Percentiles rank a stretch among this genome's conserved stretches.
Conservation (phyloP, 2,329 filamentous ascomycete species). For the Sclerotiophoma versabilis region DNA sequence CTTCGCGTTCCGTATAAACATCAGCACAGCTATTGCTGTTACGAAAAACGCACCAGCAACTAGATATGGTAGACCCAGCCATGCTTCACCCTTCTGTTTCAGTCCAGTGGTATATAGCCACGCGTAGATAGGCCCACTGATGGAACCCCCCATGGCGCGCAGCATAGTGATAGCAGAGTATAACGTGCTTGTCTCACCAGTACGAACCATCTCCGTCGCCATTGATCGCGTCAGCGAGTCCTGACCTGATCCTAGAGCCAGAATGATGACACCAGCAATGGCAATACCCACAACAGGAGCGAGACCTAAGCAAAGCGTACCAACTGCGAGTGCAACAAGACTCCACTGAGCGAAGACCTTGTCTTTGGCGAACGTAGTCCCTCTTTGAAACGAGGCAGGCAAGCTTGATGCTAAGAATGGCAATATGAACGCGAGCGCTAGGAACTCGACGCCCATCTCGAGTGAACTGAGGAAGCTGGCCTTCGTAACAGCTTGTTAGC, state of each 20-base stretch:
- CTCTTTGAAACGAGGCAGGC: background rate
- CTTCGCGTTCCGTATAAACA: background rate
- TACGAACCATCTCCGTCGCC: slow-evolving; percentile 26
- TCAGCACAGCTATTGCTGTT: slow-evolving; percentile 5
- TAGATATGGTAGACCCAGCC: slow-evolving; percentile 22
- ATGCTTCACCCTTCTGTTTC: background rate
- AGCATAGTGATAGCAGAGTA: slow-evolving; percentile 33
- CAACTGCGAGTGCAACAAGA: slow-evolving; percentile 17
- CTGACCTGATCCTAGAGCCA: slow-evolving; percentile 27
- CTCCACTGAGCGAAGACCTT: slow-evolving; percentile 17
- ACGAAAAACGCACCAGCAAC: slow-evolving; percentile 19
- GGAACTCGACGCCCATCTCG: slow-evolving; percentile 27
- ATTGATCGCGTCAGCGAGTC: slow-evolving; percentile 28
- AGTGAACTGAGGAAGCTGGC: slow-evolving; percentile 27
- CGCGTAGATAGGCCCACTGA: slow-evolving; percentile 29
- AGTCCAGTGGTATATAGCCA: slow-evolving; percentile 22
- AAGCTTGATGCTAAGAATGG: slow-evolving; percentile 17
- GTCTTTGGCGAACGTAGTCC: slow-evolving; percentile 16
- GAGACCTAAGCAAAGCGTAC: slow-evolving; percentile 19
- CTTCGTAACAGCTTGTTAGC: slow-evolving; percentile 3
- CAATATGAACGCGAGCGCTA: slow-evolving; percentile 16
- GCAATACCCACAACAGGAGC: slow-evolving; percentile 21
- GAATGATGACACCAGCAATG: slow-evolving; percentile 19
- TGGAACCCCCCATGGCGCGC: slow-evolving; percentile 25
- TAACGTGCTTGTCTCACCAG: slow-evolving; percentile 18